A percentile compares a stretch with the other conserved stretches of the same genome.
Evolutionary conservation across 2,329 filamentous ascomycete species (phyloP).

Genomic region (Drechslerella stenobrocha): DNA sequence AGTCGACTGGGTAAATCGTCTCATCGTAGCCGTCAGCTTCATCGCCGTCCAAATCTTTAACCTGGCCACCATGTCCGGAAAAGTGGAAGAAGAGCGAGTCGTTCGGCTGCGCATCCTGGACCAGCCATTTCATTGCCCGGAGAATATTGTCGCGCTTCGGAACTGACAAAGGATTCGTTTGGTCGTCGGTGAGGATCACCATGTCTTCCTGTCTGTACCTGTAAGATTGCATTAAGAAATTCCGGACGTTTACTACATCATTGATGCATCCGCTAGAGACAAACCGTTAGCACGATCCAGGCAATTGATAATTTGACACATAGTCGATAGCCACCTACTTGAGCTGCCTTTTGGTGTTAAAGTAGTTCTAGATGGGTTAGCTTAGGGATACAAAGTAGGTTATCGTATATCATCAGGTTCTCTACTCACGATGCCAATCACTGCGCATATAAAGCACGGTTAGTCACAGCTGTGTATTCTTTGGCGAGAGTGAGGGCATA

Average conservation of each 20-base stretch:
- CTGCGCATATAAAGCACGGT: slow-evolving; percentile 5
- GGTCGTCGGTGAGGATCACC: slow-evolving; percentile 94
- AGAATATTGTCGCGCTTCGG: slow-evolving; percentile 94
- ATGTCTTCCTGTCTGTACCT: slow-evolving; percentile 94
- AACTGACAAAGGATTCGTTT: slow-evolving; percentile 96
- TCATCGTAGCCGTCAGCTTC: slow-evolving; percentile 82
- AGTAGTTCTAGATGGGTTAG: slow-evolving; percentile 43
- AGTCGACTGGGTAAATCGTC: slow-evolving; percentile 82
- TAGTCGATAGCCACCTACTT: slow-evolving; percentile 17
- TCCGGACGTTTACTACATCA: slow-evolving; percentile 95
- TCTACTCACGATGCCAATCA: slow-evolving; percentile 47
- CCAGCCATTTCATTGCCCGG: slow-evolving; percentile 95
- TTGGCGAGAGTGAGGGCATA: background rate
- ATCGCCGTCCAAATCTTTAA: slow-evolving; percentile 75
- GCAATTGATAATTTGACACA: background rate
- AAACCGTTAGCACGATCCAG: slow-evolving; percentile 6
- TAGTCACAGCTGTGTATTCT: slow-evolving; percentile 12
- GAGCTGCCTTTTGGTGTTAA: slow-evolving; percentile 40
- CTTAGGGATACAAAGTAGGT: background rate
- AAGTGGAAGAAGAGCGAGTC: slow-evolving; percentile 98
- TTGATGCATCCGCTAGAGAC: slow-evolving; percentile 81
- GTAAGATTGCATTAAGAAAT: slow-evolving; percentile 83
- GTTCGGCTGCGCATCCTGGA: slow-evolving; percentile 88
- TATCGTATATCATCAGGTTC: background rate
- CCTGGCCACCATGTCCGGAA: slow-evolving; percentile 77